Evolutionary conservation across 169 alveolate species (phyloP), one percentile per base, ranked within the genome.

Genomic region (Neospora caninum): DNA sequence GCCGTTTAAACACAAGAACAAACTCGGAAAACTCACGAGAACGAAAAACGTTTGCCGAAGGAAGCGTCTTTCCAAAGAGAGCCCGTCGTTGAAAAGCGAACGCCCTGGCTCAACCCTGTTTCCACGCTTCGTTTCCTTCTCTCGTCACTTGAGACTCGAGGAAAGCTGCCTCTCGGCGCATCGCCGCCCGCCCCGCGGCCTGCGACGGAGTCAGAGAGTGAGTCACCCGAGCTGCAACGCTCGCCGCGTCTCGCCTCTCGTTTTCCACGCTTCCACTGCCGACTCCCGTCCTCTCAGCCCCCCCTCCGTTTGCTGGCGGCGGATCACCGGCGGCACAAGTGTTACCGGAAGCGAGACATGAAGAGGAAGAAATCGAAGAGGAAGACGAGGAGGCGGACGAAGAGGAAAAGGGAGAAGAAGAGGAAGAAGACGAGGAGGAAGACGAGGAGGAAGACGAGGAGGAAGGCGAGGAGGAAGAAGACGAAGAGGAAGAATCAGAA

Each of bases 101-200:
- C n/a, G n/a, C n/a, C n/a, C n/a, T n/a, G n/a, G n/a, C n/a, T n/a
- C n/a, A n/a, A n/a, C n/a, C n/a, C n/a, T n/a, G n/a, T n/a, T n/a
- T n/a, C n/a, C n/a, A n/a, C n/a, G n/a, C n/a, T n/a, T n/a, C 58
- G 58, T 49, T 49, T 49, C 18, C 58, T 49, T 22, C 18, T 22
- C 18, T 49, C 58, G 9, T 22, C 58, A 29, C 34, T 27, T 64
- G 78, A 16, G 78, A 64, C 2, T 20, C 78, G 9, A 6, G 9
- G 34, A 64, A 64, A 25, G 34, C 29, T 4, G 78, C 25, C 29
- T 25, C 78, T 39, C 87, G 25, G 25, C 87, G 87, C 42, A 78
- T 16, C 18, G 87, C 87, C 18, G 87, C 53, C 34, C n/a, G 53
- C 4, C 39, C 87, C 25, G 87, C 87, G 45, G 87, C 87, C 87